Evolutionary conservation across 2,329 filamentous ascomycete genomes (phyloP), one percentile per base, ranked within the genome.

Genomic region (Colletotrichum acutatum): DNA sequence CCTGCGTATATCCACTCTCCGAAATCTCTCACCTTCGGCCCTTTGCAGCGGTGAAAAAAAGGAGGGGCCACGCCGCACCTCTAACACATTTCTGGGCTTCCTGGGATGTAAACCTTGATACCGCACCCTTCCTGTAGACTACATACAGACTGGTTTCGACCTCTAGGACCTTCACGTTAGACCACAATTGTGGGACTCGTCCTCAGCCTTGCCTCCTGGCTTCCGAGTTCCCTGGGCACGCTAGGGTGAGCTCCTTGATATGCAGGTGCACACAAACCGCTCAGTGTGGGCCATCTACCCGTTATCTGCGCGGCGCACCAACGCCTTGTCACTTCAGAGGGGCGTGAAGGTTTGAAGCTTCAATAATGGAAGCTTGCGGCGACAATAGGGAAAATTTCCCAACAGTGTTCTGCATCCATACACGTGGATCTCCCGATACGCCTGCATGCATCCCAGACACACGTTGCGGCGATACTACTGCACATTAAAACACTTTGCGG

Each of bases 11-110:
- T 56, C 66, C 70, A 70, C 70, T 24, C 32, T 53, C 63, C 49
- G 60, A 72, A 65, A 65, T 65, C 60, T 72, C 60, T 70, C 70
- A 70, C 66, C 70, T 64, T 72, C 70, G 70, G 70, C 66, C 66
- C 70, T 70, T 72, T 70, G 70, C 66, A 72, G 70, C 60, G 54
- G 70, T 65, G 46, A 59, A 66, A 53, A 56, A 11, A 26, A 16
- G 64, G 64, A 56, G 64, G 69, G 66, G 34, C 32, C 22, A 24
- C 49, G 62, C 62, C 24, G 32, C 46, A 46, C 32, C 42, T 70
- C 54, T 72, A 60, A 57, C 32, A 60, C 42, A 60, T 64, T 28
- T 22, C 59, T 60, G 42, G 60, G 60, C 34, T 8, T 60, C 54
- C 53, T 60, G 53, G 16, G 7, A 65, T 26, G 34, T 28, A 56